Conservation (phyloP, 2,329 filamentous ascomycete genomes). For the Neopestalotiopsis rosae region DNA sequence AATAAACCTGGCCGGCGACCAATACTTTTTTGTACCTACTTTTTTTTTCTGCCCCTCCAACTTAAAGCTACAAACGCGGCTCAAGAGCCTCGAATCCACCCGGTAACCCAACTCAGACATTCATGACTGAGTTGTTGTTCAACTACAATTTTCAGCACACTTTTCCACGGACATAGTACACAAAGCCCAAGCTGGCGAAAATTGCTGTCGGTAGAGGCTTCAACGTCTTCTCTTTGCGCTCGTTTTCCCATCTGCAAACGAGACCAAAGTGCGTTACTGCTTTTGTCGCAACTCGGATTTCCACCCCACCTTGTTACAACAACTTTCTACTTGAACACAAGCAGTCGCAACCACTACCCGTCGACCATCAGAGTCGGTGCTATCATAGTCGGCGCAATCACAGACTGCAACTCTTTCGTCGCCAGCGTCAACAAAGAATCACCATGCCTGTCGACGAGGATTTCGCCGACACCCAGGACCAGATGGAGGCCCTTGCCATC, state of each 20-base stretch:
- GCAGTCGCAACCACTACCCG: neutral
- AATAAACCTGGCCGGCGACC: neutral
- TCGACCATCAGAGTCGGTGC: neutral
- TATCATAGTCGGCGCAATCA: neutral
- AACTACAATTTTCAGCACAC: neutral
- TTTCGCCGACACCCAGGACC: slow-evolving; percentile 20
- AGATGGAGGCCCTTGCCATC: slow-evolving; percentile 20
- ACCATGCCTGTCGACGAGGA: slow-evolving; percentile 18
- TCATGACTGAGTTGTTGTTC: neutral
- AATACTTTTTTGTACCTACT: slow-evolving; percentile 3
- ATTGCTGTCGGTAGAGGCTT: neutral
- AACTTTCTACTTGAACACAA: neutral
- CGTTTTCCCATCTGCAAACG: neutral
- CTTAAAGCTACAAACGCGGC: neutral
- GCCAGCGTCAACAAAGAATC: neutral
- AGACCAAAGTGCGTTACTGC: neutral
- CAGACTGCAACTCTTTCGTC: neutral
- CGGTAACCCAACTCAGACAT: neutral
- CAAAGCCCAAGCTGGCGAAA: neutral
- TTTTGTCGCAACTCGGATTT: neutral
- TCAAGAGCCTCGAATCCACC: neutral
- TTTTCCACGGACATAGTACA: neutral
- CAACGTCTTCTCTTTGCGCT: neutral
- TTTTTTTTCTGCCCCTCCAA: neutral
- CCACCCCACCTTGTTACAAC: slow-evolving; percentile 2